phyloP scores from a whole-genome alignment of 257 asterid genomes.

The Euphrasia confusa region DNA sequence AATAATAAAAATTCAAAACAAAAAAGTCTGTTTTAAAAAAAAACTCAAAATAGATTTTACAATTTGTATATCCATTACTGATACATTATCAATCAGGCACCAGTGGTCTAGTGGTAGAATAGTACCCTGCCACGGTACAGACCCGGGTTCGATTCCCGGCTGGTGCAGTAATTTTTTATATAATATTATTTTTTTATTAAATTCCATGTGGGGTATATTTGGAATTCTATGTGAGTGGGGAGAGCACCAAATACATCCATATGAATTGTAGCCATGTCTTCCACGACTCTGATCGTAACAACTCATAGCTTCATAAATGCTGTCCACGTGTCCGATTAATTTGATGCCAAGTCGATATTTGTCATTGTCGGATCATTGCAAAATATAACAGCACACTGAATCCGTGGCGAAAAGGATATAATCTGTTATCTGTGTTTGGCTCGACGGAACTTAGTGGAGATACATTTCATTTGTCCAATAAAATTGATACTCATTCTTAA shows the following conservation, averaged over 20 bases:
- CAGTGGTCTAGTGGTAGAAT: conserved; percentile 94
- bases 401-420: no score
- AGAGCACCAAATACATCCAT: neutral
- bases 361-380: no score
- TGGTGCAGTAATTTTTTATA: conserved; percentile 46
- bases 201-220: neutral
- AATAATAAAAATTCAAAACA: no score
- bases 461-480: no score
- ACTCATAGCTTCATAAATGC: neutral
- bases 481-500: neutral
- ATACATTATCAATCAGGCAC: conserved; percentile 27
- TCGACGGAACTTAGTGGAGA: neutral
- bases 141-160: conserved; percentile 99
- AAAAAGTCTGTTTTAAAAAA: no score
- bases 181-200: no score
- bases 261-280: neutral
- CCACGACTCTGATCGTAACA: neutral
- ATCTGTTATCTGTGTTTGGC: no score
- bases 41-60: no score
- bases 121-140: conserved; percentile 98
- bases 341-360: no score
- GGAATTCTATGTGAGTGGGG: neutral
- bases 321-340: no score
- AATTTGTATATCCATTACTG: no score
- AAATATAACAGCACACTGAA: no score